These are phyloP conservation scores for Ricinus communis DNA, from an alignment of 345 rosid species.

Conservation along the genomic window DNA sequence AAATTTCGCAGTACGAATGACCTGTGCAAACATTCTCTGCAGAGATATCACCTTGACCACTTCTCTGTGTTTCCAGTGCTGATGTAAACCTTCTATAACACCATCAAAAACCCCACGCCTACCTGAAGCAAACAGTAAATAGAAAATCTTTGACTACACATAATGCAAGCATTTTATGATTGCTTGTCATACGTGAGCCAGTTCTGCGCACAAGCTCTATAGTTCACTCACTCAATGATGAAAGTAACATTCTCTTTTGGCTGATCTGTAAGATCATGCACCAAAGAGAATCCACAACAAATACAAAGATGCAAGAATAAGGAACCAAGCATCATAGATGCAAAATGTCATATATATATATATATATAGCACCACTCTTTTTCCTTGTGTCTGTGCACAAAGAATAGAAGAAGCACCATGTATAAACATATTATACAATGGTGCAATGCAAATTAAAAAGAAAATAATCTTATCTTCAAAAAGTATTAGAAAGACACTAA, in stretches of 20 bases:
- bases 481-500: neutral
- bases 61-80: slow-evolving; percentile 92
- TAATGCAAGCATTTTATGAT: neutral
- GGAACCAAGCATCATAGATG: neutral
- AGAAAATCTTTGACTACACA: neutral
- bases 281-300: neutral
- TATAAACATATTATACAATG: neutral
- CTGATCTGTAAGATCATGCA: neutral
- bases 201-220: neutral
- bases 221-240: neutral
- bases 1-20: slow-evolving; percentile 57
- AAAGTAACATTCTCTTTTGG: neutral
- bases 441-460: neutral
- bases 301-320: neutral
- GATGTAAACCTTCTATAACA: slow-evolving; percentile 81
- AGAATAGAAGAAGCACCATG: too few species aligned
- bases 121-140: slow-evolving; percentile 43
- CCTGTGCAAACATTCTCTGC: slow-evolving; percentile 60
- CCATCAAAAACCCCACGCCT: slow-evolving; percentile 86
- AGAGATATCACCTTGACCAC: slow-evolving; percentile 73
- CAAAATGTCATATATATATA: too few species aligned
- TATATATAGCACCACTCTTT: too few species aligned
- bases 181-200: neutral
- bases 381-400: too few species aligned
- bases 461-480: neutral